Evolutionary conservation across 305 asterid species (phyloP).

Genomic region (Fraxinus dipetala): DNA sequence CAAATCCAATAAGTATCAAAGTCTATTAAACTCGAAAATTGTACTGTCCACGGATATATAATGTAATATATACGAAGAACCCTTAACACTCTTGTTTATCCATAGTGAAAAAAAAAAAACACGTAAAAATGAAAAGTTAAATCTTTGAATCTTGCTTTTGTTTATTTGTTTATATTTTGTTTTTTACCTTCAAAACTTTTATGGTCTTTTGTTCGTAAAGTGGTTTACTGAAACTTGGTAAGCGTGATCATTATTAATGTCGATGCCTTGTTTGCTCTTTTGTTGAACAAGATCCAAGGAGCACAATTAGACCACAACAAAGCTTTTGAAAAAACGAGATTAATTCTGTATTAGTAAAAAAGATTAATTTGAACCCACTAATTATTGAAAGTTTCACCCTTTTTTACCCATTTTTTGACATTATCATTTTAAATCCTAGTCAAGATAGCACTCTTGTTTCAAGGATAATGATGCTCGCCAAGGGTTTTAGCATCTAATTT

Average conservation of each 20-base stretch:
- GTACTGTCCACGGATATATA: not conserved
- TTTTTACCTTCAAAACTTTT: not conserved
- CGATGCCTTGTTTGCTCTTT: not conserved
- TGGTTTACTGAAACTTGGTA: not conserved
- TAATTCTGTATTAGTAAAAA: slow-evolving; percentile 22
- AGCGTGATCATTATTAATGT: not conserved
- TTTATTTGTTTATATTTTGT: no score
- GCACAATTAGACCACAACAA: slow-evolving; percentile 13
- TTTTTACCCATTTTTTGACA: slow-evolving; percentile 8
- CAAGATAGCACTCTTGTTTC: slow-evolving; percentile 16
- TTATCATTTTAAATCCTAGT: slow-evolving; percentile 17
- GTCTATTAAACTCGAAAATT: not conserved
- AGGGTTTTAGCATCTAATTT: slow-evolving; percentile 17
- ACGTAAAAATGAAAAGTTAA: not conserved
- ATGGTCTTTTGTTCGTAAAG: not conserved
- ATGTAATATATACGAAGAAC: not conserved
- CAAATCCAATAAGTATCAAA: not conserved
- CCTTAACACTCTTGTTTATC: not conserved
- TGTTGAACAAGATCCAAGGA: not conserved
- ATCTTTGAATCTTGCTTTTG: not conserved
- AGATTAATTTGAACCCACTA: not conserved
- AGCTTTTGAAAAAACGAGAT: not conserved
- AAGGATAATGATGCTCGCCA: slow-evolving; percentile 10
- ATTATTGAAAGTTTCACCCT: slow-evolving; percentile 10
- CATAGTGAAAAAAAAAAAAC: not conserved